Base-by-base conservation (phyloP, 352 stramenopile genomes). In the Aphanomyces stellatus region DNA sequence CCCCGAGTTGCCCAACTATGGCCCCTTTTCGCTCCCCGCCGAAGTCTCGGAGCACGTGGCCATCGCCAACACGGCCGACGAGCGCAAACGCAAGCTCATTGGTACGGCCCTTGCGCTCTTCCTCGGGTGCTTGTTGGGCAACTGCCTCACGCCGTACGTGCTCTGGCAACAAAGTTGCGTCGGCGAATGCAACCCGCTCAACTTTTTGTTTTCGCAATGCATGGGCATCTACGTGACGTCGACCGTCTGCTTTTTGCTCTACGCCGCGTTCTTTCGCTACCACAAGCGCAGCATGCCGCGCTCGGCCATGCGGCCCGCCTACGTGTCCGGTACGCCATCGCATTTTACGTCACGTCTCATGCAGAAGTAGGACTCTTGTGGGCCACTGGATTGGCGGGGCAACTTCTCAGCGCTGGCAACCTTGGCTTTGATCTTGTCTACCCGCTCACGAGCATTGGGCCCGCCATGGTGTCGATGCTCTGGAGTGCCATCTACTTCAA, bases 131-230 rank as follows among this genome's bases (percentile, higher is more conserved):
- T 85, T 93, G 64, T 67, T 93, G 4, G 86, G 81, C 67, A 87
- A 79, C 71, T 89, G 77, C 62, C 78, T 93, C 55, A 81, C 90
- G 66, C 85, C 85, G 48, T 93, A 85, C 63, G 77, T 82, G 11
- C 82, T 88, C 60, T 93, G 85, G 85, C 85, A 90, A 64, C 72
- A 82, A 19, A 34, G 66, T 4, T 93, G 85, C 13, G 65, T 63
- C 1, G 56, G 65, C 4, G 65, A 51, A 25, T 93, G 85, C 72
- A 87, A 90, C 71, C 82, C 82, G 51, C 75, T 91, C 48, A 81
- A 90, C 71, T 93, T 93, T 62, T 75, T 90, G 40, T 93, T 93
- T 62, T 89, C 81, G 59, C 85, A 93, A 69, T 91, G 82, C 65
- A 73, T 93, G 49, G 85, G 85, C 64, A 80, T 93, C 42, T 93